These are phyloP conservation scores for Trichoderma simmonsii DNA, from an alignment of 2,329 filamentous ascomycete species.

Conservation along the genomic window DNA sequence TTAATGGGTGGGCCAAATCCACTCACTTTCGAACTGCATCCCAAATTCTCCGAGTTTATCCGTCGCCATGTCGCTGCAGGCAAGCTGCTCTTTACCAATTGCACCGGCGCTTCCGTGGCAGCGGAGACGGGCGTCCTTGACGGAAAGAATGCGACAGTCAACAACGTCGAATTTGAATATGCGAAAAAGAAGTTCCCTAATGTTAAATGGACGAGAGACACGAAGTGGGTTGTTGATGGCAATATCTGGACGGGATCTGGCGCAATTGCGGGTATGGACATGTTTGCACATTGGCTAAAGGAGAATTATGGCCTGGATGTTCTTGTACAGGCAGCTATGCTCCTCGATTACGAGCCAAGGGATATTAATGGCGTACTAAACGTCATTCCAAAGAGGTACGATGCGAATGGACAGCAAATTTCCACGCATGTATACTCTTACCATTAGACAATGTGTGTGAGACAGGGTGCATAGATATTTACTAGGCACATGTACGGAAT, in stretches of 20 bases:
- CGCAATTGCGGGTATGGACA: constrained; percentile 45
- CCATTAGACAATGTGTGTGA: neutral
- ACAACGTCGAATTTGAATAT: constrained; percentile 34
- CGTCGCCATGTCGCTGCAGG: constrained; percentile 34
- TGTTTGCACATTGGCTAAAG: constrained; percentile 40
- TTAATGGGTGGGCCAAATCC: constrained; percentile 35
- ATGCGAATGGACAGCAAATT: constrained; percentile 30
- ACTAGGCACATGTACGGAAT: neutral
- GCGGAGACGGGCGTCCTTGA: constrained; percentile 39
- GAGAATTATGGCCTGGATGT: constrained; percentile 33
- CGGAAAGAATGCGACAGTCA: constrained; percentile 42
- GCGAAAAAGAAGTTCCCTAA: constrained; percentile 34
- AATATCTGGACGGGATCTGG: constrained; percentile 48
- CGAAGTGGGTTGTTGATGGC: constrained; percentile 44
- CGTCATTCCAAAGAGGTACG: constrained; percentile 30
- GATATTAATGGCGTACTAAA: constrained; percentile 30
- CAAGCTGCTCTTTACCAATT: constrained; percentile 37
- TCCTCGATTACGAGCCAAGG: constrained; percentile 37
- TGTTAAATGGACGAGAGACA: constrained; percentile 42
- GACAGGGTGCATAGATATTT: neutral
- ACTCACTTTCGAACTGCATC: constrained; percentile 27
- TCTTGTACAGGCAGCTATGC: constrained; percentile 22
- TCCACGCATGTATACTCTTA: constrained; percentile 24
- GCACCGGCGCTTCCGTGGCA: constrained; percentile 35
- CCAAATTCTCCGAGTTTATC: constrained; percentile 32